Percentiles rank a stretch among this genome's conserved stretches.
phyloP scores from a whole-genome alignment of 2,329 filamentous ascomycete species.

The Parastagonospora nodorum region DNA sequence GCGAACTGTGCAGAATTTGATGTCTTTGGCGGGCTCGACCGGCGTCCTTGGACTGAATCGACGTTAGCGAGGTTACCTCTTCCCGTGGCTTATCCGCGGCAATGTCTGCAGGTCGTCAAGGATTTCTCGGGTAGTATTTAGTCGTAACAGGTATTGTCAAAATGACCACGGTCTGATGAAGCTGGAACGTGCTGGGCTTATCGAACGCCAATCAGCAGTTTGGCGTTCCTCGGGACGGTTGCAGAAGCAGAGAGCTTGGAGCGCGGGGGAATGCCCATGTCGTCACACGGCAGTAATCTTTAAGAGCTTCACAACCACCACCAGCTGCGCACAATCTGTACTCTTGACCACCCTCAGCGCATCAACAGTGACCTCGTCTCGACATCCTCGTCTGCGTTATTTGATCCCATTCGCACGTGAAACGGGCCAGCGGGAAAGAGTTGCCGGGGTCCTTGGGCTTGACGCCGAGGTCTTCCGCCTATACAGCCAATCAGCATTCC shows the following conservation, averaged over 20 bases:
- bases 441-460: constrained; percentile 27
- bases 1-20: not conserved
- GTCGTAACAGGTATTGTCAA: constrained; percentile 2
- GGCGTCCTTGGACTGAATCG: no score
- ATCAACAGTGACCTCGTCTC: not conserved
- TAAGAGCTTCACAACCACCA: constrained; percentile 1
- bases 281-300: constrained; percentile 6
- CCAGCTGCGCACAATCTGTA: constrained; percentile 2
- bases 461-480: constrained; percentile 35
- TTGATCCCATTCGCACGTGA: constrained; percentile 29
- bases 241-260: constrained; percentile 2
- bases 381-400: constrained; percentile 4
- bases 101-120: constrained; percentile 32
- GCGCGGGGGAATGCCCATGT: constrained; percentile 6
- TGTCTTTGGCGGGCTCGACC: not conserved
- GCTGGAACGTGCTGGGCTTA: constrained; percentile 12
- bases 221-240: not conserved
- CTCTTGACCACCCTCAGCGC: not conserved
- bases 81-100: constrained; percentile 1
- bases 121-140: not conserved
- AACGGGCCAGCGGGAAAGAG: constrained; percentile 39
- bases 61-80: constrained; percentile 15
- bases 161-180: not conserved
- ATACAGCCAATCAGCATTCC: constrained; percentile 37
- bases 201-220: constrained; percentile 15